Percentiles rank a stretch among this genome's conserved stretches.
Evolutionary conservation across 202 grass and related monocot genomes (phyloP).

Genomic region (Eragrostis tef): DNA sequence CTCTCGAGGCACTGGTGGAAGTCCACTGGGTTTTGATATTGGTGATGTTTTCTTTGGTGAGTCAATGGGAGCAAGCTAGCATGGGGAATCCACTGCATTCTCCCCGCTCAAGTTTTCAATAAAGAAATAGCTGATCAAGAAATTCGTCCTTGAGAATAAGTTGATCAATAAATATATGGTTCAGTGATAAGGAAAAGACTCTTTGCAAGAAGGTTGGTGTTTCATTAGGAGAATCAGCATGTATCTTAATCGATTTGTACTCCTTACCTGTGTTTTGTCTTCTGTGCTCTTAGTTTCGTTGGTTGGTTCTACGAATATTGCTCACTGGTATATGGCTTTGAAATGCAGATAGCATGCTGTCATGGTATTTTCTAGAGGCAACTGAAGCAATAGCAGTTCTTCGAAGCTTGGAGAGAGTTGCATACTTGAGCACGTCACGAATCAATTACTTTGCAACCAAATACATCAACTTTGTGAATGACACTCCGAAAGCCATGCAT

Average conservation of each 20-base stretch:
- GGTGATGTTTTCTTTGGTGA: constrained; percentile 82
- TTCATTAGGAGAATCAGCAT: constrained; percentile 57
- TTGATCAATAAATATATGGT: constrained; percentile 44
- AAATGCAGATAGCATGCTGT: too few relatives aligned
- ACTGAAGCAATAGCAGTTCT: too few relatives aligned
- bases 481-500: too few relatives aligned
- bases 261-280: too few relatives aligned
- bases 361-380: too few relatives aligned
- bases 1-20: constrained; percentile 52
- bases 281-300: too few relatives aligned
- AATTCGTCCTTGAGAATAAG: constrained; percentile 69
- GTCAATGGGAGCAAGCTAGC: constrained; percentile 50
- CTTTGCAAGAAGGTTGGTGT: constrained; percentile 72
- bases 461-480: too few relatives aligned
- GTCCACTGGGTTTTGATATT: constrained; percentile 65
- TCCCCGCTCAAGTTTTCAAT: constrained; percentile 73
- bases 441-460: too few relatives aligned
- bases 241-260: constrained; percentile 86
- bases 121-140: constrained; percentile 81
- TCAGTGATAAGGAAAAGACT: constrained; percentile 69
- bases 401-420: too few relatives aligned
- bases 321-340: too few relatives aligned
- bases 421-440: too few relatives aligned
- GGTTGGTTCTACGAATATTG: too few relatives aligned
- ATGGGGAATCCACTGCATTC: constrained; percentile 59